Conservation (phyloP, 495 filamentous ascomycete species). For the Geopyxis carbonaria region DNA sequence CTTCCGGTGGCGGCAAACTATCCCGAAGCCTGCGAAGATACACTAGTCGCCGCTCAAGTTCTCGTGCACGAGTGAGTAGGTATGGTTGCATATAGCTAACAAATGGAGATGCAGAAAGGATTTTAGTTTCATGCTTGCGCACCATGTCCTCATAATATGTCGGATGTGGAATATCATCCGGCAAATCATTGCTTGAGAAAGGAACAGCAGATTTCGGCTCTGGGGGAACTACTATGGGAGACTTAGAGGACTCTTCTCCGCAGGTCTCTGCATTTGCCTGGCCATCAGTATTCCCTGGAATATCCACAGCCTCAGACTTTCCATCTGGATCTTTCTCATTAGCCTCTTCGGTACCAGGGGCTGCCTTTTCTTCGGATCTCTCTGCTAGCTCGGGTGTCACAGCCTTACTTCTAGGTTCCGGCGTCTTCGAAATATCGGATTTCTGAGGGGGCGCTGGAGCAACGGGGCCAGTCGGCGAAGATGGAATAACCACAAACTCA, state of each 20-base stretch:
- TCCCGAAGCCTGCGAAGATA: slow-evolving; percentile 70
- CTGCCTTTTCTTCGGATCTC: slow-evolving; percentile 3
- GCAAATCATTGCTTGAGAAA: slow-evolving; percentile 40
- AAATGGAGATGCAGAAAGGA: slow-evolving; percentile 91
- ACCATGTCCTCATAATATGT: slow-evolving; percentile 91
- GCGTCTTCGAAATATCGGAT: too few relatives aligned
- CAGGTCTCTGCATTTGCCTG: not conserved
- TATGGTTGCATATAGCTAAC: slow-evolving; percentile 91
- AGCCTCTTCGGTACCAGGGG: not conserved
- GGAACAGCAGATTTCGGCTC: not conserved
- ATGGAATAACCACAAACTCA: slow-evolving; percentile 77
- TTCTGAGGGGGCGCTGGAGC: slow-evolving; percentile 3
- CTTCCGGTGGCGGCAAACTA: slow-evolving; percentile 44
- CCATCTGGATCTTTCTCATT: not conserved
- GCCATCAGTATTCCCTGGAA: too few relatives aligned
- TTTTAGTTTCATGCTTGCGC: slow-evolving; percentile 72
- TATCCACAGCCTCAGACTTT: not conserved
- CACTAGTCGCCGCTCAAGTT: slow-evolving; percentile 65
- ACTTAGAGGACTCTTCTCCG: not conserved
- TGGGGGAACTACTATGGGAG: not conserved
- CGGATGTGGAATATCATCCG: slow-evolving; percentile 75
- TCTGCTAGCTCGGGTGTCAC: slow-evolving; percentile 4
- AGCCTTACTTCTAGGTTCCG: not conserved
- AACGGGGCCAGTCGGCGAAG: slow-evolving; percentile 29
- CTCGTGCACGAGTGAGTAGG: slow-evolving; percentile 74